Conservation (phyloP, 345 rosid species). For the Ceriops tagal region DNA sequence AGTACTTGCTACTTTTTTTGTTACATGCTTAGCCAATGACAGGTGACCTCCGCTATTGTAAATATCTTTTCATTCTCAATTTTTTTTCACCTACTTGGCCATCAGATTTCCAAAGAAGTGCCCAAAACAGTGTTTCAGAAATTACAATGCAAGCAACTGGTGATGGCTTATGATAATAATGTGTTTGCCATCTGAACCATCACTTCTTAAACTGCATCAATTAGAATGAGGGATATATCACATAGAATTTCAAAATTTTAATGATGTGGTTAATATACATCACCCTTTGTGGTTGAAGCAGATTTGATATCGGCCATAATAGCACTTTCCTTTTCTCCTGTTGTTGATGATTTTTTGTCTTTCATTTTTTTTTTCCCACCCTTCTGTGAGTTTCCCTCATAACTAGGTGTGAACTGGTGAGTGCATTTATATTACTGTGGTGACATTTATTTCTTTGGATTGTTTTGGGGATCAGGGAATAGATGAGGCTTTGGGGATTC, state of each 20-base stretch:
- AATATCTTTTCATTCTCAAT: no score
- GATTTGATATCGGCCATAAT: background rate
- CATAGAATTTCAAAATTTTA: background rate
- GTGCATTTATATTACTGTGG: background rate
- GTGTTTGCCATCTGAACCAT: no score
- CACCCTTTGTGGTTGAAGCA: background rate
- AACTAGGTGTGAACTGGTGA: background rate
- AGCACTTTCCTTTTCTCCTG: background rate
- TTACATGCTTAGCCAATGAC: no score
- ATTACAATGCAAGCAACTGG: no score
- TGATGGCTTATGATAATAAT: no score
- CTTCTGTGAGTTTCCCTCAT: background rate
- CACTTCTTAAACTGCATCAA: no score
- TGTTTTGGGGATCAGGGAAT: constrained; percentile 43
- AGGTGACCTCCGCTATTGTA: no score
- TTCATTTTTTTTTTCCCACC: background rate
- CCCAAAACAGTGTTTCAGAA: no score
- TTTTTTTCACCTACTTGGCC: no score
- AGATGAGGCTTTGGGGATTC: constrained; percentile 72
- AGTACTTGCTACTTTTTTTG: no score
- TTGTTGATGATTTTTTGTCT: background rate
- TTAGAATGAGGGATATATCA: no score
- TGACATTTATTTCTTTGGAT: background rate
- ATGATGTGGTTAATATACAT: background rate
- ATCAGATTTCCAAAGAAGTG: no score